Evolutionary conservation across 208 protist genomes (phyloP), one percentile per base, ranked within the genome.

Genomic region (Angomonas ambiguus): DNA sequence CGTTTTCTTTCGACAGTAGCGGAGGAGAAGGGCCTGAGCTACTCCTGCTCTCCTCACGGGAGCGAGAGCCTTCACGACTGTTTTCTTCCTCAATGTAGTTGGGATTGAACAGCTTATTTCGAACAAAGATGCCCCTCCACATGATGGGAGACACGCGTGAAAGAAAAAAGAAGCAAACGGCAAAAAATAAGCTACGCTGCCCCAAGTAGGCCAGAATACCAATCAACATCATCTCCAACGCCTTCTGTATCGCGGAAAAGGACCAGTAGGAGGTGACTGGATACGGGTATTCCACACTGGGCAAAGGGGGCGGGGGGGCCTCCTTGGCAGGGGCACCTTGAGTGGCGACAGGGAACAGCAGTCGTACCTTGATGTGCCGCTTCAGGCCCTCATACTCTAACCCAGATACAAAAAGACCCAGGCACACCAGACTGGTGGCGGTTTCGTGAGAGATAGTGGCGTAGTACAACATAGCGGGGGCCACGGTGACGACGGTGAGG

Each of bases 311-410:
- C 49, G 49, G 49, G n/a, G n/a, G n/a, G 8, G 5, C 38, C 38
- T 45, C 38, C 16, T 45, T 45, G 28, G 27, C 33, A 16, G 16
- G 0, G 22, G 4, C 51, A 25, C 34, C 41, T 2, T 18, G n/a
- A 20, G 1, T 41, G 3, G 67, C 65, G 32, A 55, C 53, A 6
- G 58, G 62, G 41, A 79, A 67, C 6, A 92, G 65, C 56, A 95
- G 67, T 0, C 73, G 65, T 16, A 92, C 84, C 66, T 95, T 95
- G n/a, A 95, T 75, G 68, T 95, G 89, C 1, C 89, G 82, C 74
- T 92, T 92, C 33, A 95, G 30, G 13, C 79, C 80, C 32, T 66
- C 76, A 85, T 87, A 95, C 79, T 95, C 86, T 16, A 93, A 72
- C 30, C 76, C 72, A 31, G 72, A 74, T 31, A 86, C 68, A 55